phyloP scores from a whole-genome alignment of 2,329 filamentous ascomycete species.

The Nectriaceae sp. region DNA sequence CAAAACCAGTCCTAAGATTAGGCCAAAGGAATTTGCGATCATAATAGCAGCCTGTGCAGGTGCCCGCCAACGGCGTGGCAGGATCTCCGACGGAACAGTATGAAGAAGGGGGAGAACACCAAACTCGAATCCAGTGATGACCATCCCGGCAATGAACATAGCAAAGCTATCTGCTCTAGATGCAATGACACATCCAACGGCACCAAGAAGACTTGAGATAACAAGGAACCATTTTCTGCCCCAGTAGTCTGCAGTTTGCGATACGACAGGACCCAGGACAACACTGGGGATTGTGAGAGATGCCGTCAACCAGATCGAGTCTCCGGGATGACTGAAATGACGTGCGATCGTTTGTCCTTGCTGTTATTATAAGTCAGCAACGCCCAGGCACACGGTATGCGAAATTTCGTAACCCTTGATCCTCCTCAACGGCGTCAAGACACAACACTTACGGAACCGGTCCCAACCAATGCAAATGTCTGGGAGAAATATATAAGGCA shows the following conservation, averaged over 20 bases:
- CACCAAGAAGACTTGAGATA: constrained; percentile 4
- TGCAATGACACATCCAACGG: constrained; percentile 9
- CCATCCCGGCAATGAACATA: constrained; percentile 12
- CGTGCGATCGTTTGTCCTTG: constrained; percentile 12
- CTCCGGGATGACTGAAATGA: constrained; percentile 8
- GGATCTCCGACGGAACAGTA: constrained; percentile 16
- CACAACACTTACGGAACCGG: constrained; percentile 10
- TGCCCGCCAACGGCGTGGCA: constrained; percentile 14
- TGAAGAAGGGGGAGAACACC: constrained; percentile 15
- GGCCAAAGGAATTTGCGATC: constrained; percentile 12
- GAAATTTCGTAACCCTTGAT: too few relatives aligned
- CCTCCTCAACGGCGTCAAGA: too few relatives aligned
- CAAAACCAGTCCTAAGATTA: constrained; percentile 11
- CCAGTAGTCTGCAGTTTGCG: constrained; percentile 11
- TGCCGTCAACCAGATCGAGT: constrained; percentile 14
- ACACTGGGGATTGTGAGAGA: constrained; percentile 17
- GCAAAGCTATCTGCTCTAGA: constrained; percentile 9
- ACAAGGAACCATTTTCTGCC: constrained; percentile 12
- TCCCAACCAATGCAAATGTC: constrained; percentile 15
- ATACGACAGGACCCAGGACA: constrained; percentile 12
- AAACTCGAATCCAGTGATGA: constrained; percentile 11
- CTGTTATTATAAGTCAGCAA: not conserved
- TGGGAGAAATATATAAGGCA: constrained; percentile 18
- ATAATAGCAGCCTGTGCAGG: constrained; percentile 14
- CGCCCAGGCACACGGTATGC: too few relatives aligned